Percentiles rank a stretch among this genome's conserved stretches.
Conservation (phyloP, 257 asterid species). For the Oldenlandia corymbosa region DNA sequence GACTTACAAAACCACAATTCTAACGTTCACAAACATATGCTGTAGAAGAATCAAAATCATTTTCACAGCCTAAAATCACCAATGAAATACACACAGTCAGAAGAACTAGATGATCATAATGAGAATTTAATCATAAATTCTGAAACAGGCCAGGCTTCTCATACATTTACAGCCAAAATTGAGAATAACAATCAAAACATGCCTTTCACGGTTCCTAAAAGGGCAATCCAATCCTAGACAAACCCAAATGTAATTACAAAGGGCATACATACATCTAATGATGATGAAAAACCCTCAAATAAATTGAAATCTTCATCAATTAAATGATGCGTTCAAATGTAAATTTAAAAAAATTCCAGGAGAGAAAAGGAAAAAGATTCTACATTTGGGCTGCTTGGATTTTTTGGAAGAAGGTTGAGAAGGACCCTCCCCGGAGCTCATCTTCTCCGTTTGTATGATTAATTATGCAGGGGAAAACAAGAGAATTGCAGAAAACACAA, state of each 20-base stretch:
- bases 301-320: not conserved
- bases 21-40: not conserved
- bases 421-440: slow-evolving; percentile 29
- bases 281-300: not conserved
- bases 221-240: not conserved
- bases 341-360: not conserved
- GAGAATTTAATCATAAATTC: not conserved
- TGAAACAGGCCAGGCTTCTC: not conserved
- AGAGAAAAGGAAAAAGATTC: not conserved
- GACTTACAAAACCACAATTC: not conserved
- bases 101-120: too few relatives aligned
- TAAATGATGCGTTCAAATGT: not conserved
- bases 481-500: slow-evolving; percentile 2
- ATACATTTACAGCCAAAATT: not conserved
- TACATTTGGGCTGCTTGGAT: slow-evolving; percentile 38
- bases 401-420: slow-evolving; percentile 25
- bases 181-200: not conserved
- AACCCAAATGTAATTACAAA: not conserved
- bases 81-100: not conserved
- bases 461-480: not conserved
- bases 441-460: not conserved
- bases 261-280: not conserved
- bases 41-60: not conserved
- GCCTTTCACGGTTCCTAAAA: not conserved
- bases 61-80: too few relatives aligned